Evolutionary conservation across 1,139 yeast species (phyloP), one percentile per base, ranked within the genome.

Genomic region (Citeromyces siamensis): DNA sequence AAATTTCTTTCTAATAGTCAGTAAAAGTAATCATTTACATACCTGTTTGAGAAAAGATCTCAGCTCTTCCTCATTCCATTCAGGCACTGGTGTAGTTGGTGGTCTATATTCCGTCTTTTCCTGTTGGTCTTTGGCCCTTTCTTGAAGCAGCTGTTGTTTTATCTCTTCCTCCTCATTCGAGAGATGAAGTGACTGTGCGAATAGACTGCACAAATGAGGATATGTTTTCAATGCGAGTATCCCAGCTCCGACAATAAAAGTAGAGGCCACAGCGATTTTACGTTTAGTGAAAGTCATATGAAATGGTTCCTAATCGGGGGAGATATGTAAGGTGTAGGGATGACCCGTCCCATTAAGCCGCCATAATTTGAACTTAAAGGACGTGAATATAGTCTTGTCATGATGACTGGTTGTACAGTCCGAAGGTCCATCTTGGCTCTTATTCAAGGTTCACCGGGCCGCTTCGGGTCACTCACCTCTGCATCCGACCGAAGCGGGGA

Each of bases 181-280:
- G 16, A 26, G 31, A 3, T 12, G 14, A 5, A 17, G 6, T 12
- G 12, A 13, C 8, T 26, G 12, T 13, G 31, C 12, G 17, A 26
- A 26, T 26, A 6, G 39, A 26, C 52, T 48, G 37, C 44, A 61
- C 35, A 71, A 53, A 45, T 71, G 79, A 14, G 79, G 78, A 44
- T 60, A 72, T 1, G 78, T 71, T 42, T 62, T 64, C 43, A 71
- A 56, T 5, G 70, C 44, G 14, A 74, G 42, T 34, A 60, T 59
- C 0, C 68, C 56, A 3, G 69, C 68, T 22, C 73, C 73, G 4
- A 69, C 43, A 3, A 66, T 51, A 5, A 62, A 60, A 1, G 65
- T 64, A 6, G 68, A 61, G 1, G 71, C 55, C 1, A 60, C 49
- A 2, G 60, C 57, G 3, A 53, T 8, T 6, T 17, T 14, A 9